Conservation (phyloP, 2,329 filamentous ascomycete genomes). For the Lachnellula hyalina region DNA sequence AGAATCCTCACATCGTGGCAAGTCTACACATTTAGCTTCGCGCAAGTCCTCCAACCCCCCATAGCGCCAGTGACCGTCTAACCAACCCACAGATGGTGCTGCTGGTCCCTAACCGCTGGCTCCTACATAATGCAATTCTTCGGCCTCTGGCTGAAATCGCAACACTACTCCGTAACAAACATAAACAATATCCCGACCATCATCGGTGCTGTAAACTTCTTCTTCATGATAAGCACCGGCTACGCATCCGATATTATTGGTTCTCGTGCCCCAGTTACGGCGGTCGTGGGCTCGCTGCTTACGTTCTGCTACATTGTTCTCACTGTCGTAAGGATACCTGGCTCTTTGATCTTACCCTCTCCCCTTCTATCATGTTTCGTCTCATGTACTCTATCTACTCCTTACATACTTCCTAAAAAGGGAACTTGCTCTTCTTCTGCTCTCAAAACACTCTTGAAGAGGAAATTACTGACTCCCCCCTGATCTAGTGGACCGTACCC, state of each 20-base stretch:
- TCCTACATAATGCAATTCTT: conserved; percentile 41
- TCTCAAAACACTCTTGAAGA: no score
- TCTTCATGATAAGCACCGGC: conserved; percentile 11
- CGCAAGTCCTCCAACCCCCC: conserved; percentile 39
- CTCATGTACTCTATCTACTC: no score
- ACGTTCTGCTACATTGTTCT: conserved; percentile 32
- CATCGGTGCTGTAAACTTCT: conserved; percentile 31
- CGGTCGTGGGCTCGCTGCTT: conserved; percentile 14
- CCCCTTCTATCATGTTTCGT: no score
- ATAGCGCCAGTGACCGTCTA: conserved; percentile 44
- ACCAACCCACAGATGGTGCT: no score
- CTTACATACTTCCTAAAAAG: no score
- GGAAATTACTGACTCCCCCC: no score
- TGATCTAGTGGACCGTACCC: conserved; percentile 33
- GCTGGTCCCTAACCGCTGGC: conserved; percentile 1
- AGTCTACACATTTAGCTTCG: conserved; percentile 47
- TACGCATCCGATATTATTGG: conserved; percentile 10
- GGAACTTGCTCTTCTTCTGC: no score
- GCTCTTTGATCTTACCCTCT: no score
- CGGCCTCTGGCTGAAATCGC: conserved; percentile 43
- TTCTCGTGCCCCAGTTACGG: conserved; percentile 4
- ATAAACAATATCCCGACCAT: conserved; percentile 46
- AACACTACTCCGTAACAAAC: conserved; percentile 42
- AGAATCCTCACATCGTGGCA: conserved; percentile 53
- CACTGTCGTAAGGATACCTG: no score